phyloP scores from a whole-genome alignment of 208 protist genomes.

The Acanthamoeba culbertsoni region DNA sequence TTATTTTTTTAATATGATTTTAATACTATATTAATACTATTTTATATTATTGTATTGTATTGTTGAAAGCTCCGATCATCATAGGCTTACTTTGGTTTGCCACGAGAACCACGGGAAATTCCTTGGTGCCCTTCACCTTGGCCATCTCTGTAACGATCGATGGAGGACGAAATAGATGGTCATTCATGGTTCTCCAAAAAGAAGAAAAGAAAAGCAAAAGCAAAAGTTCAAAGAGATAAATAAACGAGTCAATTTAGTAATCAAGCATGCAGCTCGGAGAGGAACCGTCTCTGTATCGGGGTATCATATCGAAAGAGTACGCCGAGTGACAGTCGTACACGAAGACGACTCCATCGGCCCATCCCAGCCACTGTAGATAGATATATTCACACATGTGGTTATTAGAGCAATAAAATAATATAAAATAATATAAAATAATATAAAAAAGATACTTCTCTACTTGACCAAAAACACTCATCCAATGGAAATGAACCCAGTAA shows the following conservation, averaged over 20 bases:
- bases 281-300: not conserved
- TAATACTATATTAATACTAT: too few species aligned
- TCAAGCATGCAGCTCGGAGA: too few species aligned
- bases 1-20: too few species aligned
- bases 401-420: not conserved
- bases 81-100: not conserved
- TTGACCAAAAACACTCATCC: not conserved
- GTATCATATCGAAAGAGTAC: constrained; percentile 41
- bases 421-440: not conserved
- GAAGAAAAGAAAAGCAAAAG: not conserved
- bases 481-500: too few species aligned
- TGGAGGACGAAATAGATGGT: not conserved
- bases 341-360: constrained; percentile 35
- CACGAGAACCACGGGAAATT: constrained; percentile 38
- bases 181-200: not conserved
- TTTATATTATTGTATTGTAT: too few species aligned
- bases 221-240: too few species aligned
- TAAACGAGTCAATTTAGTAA: too few species aligned
- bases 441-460: not conserved
- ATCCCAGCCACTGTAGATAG: not conserved
- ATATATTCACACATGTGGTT: not conserved
- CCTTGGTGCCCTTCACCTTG: constrained; percentile 44
- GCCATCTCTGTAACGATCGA: not conserved
- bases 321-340: constrained; percentile 24
- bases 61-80: not conserved